phyloP scores from a whole-genome alignment of 352 stramenopile genomes.

The Phytopythium litorale region DNA sequence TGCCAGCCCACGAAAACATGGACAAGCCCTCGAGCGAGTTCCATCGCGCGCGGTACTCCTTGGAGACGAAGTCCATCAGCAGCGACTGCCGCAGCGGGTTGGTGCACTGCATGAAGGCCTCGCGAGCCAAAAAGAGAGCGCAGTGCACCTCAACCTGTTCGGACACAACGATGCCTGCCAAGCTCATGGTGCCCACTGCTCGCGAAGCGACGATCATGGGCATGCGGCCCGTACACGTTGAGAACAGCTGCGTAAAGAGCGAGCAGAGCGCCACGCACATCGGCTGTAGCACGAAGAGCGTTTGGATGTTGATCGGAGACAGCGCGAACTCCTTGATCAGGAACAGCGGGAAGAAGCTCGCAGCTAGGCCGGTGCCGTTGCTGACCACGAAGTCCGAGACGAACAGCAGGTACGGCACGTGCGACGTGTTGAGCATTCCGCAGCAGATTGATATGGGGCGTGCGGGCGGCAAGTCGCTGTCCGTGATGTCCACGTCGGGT shows the following conservation, averaged over 20 bases:
- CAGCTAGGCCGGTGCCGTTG: conserved; percentile 54
- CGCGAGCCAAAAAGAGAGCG: conserved; percentile 47
- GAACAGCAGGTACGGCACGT: conserved; percentile 65
- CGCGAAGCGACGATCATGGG: conserved; percentile 46
- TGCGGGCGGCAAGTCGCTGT: conserved; percentile 5
- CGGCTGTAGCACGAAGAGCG: conserved; percentile 51
- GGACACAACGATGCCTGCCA: conserved; percentile 46
- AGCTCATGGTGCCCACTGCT: conserved; percentile 28
- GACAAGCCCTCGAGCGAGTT: conserved; percentile 67
- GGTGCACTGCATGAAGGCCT: conserved; percentile 54
- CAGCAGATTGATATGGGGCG: conserved; percentile 18
- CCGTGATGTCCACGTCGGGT: conserved; percentile 3
- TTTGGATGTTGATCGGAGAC: conserved; percentile 48
- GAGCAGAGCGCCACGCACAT: conserved; percentile 40
- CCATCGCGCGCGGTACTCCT: conserved; percentile 55
- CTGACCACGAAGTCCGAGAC: conserved; percentile 64
- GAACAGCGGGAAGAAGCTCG: conserved; percentile 64
- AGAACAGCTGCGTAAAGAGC: conserved; percentile 38
- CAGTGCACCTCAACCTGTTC: conserved; percentile 26
- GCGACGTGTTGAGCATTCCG: conserved; percentile 26
- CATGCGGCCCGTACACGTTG: conserved; percentile 39
- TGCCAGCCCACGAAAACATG: conserved; percentile 57
- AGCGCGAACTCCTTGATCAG: conserved; percentile 54
- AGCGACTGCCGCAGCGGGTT: conserved; percentile 61
- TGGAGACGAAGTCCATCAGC: conserved; percentile 76